Evolutionary conservation across 192 early-diverging fungal genomes (phyloP).

Genomic region (Coemansia javaensis): DNA sequence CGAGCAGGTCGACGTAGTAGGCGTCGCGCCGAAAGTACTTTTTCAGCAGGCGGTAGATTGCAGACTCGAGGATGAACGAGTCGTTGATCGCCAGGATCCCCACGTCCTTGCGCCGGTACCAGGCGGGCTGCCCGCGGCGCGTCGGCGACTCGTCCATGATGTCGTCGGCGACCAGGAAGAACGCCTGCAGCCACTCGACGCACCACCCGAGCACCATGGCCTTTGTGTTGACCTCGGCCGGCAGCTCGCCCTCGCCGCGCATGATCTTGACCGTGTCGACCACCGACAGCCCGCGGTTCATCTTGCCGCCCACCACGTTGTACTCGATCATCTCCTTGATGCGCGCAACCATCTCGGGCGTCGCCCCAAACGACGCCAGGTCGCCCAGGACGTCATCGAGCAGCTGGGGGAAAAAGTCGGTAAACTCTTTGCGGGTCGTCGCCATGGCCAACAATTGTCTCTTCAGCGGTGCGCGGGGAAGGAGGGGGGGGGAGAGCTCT

Average conservation of each 20-base stretch:
- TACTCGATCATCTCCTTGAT: conserved; percentile 60
- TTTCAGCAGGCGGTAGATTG: conserved; percentile 91
- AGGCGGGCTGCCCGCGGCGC: conserved; percentile 94
- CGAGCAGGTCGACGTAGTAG: conserved; percentile 89
- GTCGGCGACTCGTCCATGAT: conserved; percentile 97
- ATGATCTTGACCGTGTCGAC: conserved; percentile 82
- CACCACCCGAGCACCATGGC: conserved; percentile 93
- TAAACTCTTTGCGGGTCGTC: conserved; percentile 56
- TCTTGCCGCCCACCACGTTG: conserved; percentile 76
- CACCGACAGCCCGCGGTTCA: conserved; percentile 97
- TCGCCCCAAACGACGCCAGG: conserved; percentile 63
- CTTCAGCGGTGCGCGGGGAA: no score
- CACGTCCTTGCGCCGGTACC: conserved; percentile 85
- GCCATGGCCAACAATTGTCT: no score
- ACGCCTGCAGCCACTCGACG: conserved; percentile 96
- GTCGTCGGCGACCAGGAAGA: conserved; percentile 97
- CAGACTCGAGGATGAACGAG: conserved; percentile 84
- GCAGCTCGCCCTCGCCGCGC: conserved; percentile 61
- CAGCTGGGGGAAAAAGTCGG: conserved; percentile 69
- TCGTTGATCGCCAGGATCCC: conserved; percentile 95
- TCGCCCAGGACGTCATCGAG: conserved; percentile 69
- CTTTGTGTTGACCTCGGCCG: conserved; percentile 75
- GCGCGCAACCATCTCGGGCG: conserved; percentile 63
- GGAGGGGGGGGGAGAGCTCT: no score
- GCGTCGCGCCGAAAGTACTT: conserved; percentile 82